Evolutionary conservation across 2,329 filamentous ascomycete genomes (phyloP), one percentile per base, ranked within the genome.

Genomic region (Penicillium sp.): DNA sequence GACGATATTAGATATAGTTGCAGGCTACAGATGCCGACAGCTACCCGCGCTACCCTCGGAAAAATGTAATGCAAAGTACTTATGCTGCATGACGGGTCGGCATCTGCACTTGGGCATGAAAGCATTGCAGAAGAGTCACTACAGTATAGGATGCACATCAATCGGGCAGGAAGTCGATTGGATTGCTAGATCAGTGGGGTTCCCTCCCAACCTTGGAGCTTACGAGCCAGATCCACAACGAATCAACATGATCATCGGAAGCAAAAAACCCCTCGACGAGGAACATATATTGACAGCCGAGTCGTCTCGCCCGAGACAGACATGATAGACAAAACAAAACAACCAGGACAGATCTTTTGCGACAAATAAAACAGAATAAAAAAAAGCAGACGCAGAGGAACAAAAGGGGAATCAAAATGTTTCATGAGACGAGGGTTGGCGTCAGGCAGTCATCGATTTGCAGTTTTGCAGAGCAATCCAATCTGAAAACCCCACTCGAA

Each of bases 401-500:
- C 66, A 69, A 65, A 70, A 63, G 68, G 66, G 68, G 68, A 70
- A 71, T 70, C 67, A 69, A 71, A 60, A 70, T 64, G 60, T 64
- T 69, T 69, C 63, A 67, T 63, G 68, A 69, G 68, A 67, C 63
- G 68, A 70, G 68, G 35, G 66, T 63, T 63, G 58, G 67, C 65
- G 60, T 70, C 63, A 67, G 61, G 64, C 61, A 60, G 58, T 63
- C 62, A 62, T 67, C 62, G 63, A 64, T 36, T 18, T 38, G 35
- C 35, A 16, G n/a, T 7, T 16, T 36, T 38, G 35, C 35, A 38
- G 35, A 61, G 25, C 7, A 27, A 5, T 38, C 24, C 38, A 40
- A 10, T 1, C 16, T 20, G 24, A 20, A 14, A 40, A 40, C 13
- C 30, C 33, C 33, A 20, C 22, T 18, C 5, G 9, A 13, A 41